Evolutionary conservation across 495 filamentous ascomycete genomes (phyloP).

Genomic region (Usnea hakonensis): DNA sequence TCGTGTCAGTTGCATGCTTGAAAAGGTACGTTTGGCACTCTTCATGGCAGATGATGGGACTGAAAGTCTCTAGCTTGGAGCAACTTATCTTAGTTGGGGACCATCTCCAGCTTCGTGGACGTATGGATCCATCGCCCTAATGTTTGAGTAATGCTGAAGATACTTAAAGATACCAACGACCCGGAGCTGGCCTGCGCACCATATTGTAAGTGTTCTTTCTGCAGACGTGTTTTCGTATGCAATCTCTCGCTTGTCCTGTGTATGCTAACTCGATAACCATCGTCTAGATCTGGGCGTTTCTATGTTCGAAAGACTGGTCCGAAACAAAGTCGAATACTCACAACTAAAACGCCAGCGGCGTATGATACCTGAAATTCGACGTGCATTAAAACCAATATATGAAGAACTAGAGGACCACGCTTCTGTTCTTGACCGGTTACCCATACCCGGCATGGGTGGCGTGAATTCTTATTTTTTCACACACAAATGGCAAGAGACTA

Average conservation of each 20-base stretch:
- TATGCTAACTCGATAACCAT: constrained; percentile 38
- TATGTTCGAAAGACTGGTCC: constrained; percentile 70
- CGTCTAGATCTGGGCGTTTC: constrained; percentile 47
- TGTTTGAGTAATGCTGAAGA: too few species aligned
- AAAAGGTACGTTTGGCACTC: too few species aligned
- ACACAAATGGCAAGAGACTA: constrained; percentile 60
- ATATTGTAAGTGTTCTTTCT: neutral
- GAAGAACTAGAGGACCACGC: constrained; percentile 60
- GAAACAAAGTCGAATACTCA: constrained; percentile 56
- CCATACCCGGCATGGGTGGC: constrained; percentile 77
- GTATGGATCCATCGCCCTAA: too few species aligned
- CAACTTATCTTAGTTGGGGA: constrained; percentile 73
- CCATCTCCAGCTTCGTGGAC: constrained; percentile 63
- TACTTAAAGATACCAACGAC: constrained; percentile 50
- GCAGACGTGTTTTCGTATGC: too few species aligned
- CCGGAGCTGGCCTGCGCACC: constrained; percentile 46
- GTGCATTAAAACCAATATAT: constrained; percentile 60
- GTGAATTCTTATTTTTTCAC: constrained; percentile 62
- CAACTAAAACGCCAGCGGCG: constrained; percentile 56
- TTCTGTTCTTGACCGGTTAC: constrained; percentile 51
- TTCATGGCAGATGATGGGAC: too few species aligned
- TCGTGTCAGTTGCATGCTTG: constrained; percentile 55
- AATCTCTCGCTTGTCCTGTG: constrained; percentile 58
- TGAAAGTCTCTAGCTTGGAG: too few species aligned
- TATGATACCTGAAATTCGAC: constrained; percentile 67